Evolutionary conservation across 1,284 basidiomycete genomes (phyloP), one percentile per base, ranked within the genome.

Genomic region (Cystobasidium sp.): DNA sequence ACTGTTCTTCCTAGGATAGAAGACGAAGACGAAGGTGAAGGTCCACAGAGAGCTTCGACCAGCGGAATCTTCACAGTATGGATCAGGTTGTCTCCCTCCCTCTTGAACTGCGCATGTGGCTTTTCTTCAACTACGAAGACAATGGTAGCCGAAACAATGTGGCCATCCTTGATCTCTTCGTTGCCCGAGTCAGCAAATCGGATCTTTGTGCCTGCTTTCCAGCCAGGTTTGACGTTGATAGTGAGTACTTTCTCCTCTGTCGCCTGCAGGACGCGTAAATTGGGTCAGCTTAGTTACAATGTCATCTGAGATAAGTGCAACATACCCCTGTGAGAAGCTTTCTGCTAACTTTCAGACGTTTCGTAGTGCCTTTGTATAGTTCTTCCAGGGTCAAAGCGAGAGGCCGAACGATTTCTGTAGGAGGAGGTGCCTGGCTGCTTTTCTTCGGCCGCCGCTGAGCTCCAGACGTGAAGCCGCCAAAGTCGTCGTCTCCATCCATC

Each of bases 371-470:
- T 59, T 85, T 86, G 84, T 93, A 96, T n/a, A 99, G 87, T 64
- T 99, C 96, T 79, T 94, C 89, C 6, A 99, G 86, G 0, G 94
- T 88, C 41, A 97, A 85, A 76, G 92, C 92, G 75, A 98, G 88
- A 0, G 93, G 93, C 75, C 90, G 90, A 37, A 87, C 88, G 81
- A 94, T 90, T 83, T 94, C 93, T 82, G 72, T 82, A 49, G 83
- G 75, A 82, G 81, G 67, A 69, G 82, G 79, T 5, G 86, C 82
- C 55, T 85, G 82, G 52, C 82, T 75, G 18, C 75, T 68, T 51
- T 78, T 51, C 82, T 74, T 7, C 79, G 58, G 31, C 85, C 84
- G 20, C 88, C 85, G 0, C 86, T 86, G 90, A 2, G 87, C 86
- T 1, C 67, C 74, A 10, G 68, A 58, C 7, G 66, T 62, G 39